Evolutionary conservation across 2,329 filamentous ascomycete genomes (phyloP).

Genomic region (Aurifilum marmelostoma): DNA sequence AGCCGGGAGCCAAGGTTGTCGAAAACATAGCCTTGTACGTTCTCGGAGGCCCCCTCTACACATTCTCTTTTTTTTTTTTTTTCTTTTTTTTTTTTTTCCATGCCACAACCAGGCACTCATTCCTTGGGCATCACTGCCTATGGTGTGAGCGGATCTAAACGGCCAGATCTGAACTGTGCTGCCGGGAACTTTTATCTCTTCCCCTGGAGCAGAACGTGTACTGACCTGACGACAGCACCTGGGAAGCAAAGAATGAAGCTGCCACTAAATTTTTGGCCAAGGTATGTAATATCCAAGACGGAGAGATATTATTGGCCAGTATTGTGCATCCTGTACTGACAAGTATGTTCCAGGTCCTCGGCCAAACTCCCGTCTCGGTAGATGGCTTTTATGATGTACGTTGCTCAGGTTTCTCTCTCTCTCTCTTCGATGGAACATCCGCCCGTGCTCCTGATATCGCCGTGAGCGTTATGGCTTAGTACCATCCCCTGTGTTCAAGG

Average conservation of each 20-base stretch:
- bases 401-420: not conserved
- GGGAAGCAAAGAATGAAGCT: not conserved
- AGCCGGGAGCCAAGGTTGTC: slow-evolving; percentile 4
- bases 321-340: not conserved
- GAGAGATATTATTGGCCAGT: not conserved
- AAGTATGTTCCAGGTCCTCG: not conserved
- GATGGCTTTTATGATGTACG: not conserved
- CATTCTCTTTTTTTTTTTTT: too few relatives aligned
- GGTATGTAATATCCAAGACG: not conserved
- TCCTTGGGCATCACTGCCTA: not conserved
- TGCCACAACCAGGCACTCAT: too few relatives aligned
- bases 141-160: not conserved
- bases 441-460: too few relatives aligned
- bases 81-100: too few relatives aligned
- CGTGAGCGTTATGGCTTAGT: not conserved
- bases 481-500: not conserved
- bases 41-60: not conserved
- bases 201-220: not conserved
- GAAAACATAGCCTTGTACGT: slow-evolving; percentile 10
- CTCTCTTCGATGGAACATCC: not conserved
- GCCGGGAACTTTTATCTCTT: not conserved
- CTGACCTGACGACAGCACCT: not conserved
- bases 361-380: not conserved
- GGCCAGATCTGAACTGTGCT: not conserved
- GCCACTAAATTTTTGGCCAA: not conserved